phyloP scores from a whole-genome alignment of 2,329 filamentous ascomycete genomes.

The Fonsecaea pugnacius region DNA sequence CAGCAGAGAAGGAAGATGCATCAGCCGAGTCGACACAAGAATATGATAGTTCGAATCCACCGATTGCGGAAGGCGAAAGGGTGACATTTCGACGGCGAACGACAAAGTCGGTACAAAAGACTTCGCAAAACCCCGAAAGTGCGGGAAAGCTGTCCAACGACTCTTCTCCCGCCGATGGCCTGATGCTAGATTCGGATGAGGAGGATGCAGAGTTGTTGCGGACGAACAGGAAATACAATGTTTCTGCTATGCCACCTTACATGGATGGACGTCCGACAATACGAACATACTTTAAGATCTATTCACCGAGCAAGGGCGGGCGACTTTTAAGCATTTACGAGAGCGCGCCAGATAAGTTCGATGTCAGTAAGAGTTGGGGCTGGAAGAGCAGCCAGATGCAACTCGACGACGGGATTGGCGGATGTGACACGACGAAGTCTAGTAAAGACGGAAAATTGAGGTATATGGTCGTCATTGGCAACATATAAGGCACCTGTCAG shows the following conservation, averaged over 20 bases:
- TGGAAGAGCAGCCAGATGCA: constrained; percentile 68
- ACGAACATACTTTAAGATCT: constrained; percentile 66
- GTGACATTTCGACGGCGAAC: constrained; percentile 39
- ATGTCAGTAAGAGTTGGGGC: constrained; percentile 65
- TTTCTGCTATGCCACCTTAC: constrained; percentile 58
- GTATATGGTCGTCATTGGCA: constrained; percentile 65
- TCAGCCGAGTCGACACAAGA: constrained; percentile 25
- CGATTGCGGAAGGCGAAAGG: constrained; percentile 20
- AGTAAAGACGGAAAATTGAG: constrained; percentile 56
- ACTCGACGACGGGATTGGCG: constrained; percentile 91
- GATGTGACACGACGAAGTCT: constrained; percentile 52
- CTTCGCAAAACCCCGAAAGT: constrained; percentile 36
- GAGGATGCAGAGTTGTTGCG: constrained; percentile 38
- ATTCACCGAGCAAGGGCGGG: constrained; percentile 62
- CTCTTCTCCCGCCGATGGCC: constrained; percentile 6
- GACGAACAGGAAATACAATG: constrained; percentile 37
- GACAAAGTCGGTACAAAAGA: constrained; percentile 34
- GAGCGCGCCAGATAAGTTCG: constrained; percentile 62
- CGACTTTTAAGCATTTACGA: constrained; percentile 64
- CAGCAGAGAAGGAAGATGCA: constrained; percentile 29
- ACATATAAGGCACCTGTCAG: constrained; percentile 18
- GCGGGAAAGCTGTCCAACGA: not conserved
- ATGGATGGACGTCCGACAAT: constrained; percentile 61
- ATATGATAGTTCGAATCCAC: constrained; percentile 23
- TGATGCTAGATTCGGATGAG: constrained; percentile 40